Base-by-base conservation (phyloP, 2,329 filamentous ascomycete genomes). In the Ambrosiella xylebori region DNA sequence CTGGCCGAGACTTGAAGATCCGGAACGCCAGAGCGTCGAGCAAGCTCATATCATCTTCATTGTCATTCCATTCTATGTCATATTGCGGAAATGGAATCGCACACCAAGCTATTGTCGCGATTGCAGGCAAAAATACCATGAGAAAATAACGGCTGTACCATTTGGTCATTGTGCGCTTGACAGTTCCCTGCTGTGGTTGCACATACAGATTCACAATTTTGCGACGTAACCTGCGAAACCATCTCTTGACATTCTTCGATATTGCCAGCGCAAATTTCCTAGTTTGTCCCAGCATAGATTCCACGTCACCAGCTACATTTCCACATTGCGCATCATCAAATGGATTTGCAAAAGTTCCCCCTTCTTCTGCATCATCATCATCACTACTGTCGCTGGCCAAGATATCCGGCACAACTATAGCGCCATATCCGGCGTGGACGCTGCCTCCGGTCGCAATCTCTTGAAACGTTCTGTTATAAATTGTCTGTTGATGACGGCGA, bases 81-180 rank as follows among this genome's bases (percentile, higher is more conserved):
- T 83, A 84, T 64, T 82, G 77, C 17, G 82, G 82, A 61, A 85
- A 80, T 0, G 82, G 82, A 52, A 85, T 64, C 2, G 81, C 76
- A 64, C 80, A 84, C 82, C 82, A 85, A 11, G 72, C 73, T 64
- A 79, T 65, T 67, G 82, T 80, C 71, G 84, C 68, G 51, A 69
- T 66, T 50, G 82, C 81, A 2, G 82, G 82, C 64, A 85, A 65
- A 57, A 83, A 68, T 44, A 84, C 77, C 66, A 85, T 66, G 45
- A 82, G 69, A 1, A 73, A 72, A 73, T 81, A 84, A 40, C 82
- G 74, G 62, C 71, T 76, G 76, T 79, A 85, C 82, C 82, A 85
- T 59, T 71, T 74, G 62, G 79, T 76, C 27, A 84, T 76, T 17
- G 80, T 73, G 60, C 72, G 73, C 65, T 73, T 77, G 35, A 85